Evolutionary conservation across 345 rosid genomes (phyloP), one percentile per base, ranked within the genome.

Genomic region (Salix udensis): DNA sequence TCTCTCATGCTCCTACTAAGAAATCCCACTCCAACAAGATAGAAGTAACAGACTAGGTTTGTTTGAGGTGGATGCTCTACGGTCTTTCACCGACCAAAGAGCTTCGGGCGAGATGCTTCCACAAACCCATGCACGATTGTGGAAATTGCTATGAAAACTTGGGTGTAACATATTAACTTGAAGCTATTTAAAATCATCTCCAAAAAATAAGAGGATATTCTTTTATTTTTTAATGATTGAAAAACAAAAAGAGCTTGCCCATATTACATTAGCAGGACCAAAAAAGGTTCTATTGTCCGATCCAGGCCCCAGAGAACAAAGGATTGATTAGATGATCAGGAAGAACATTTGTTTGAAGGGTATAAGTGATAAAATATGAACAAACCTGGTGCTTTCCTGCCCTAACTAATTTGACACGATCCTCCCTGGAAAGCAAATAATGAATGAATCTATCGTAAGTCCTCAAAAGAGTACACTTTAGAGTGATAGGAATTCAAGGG

Each of bases 361-460:
- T 60, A 60, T 60, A 60, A 6, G 55, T 6, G 26, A 74, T 74
- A 76, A 73, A 60, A 72, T 34, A 73, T 61, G 65, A 39, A 58
- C 71, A 70, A 68, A 94, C 98, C 98, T 94, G 93, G 83, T 92
- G 98, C 79, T 88, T 90, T 76, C 97, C 98, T 71, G 98, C 98
- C 81, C 87, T 91, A 66, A 91, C 90, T 83, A 89, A 86, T 76
- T 89, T 92, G 85, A 92, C 86, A 69, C 88, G 90, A 81, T 94
- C 98, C 34, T 90, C 88, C 77, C 98, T 94, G 87, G 64, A 82
- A 80, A 76, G 65, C 18, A 77, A 81, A 68, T n/a, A 50, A 81
- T 74, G 65, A 71, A 82, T 68, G 53, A 70, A 73, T 76, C 24
- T 60, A 70, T 67, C 64, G 36, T 26, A 77, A 40, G 65, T 76